phyloP scores from a whole-genome alignment of 495 filamentous ascomycete genomes.

The Chaetomium cochliodes region DNA sequence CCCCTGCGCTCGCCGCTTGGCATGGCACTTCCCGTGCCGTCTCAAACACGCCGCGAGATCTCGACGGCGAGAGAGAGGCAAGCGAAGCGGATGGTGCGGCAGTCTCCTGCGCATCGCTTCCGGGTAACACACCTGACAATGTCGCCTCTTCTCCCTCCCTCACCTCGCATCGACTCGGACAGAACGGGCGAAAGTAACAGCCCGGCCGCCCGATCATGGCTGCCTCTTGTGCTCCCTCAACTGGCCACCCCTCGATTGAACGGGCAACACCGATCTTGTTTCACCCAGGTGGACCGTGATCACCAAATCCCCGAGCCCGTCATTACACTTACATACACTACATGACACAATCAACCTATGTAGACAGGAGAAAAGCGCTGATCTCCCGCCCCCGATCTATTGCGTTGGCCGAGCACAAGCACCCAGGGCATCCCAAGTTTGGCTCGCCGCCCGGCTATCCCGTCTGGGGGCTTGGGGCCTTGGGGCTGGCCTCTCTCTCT shows the following conservation, averaged over 20 bases:
- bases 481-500: too few species aligned
- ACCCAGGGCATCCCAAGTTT: too few species aligned
- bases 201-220: not conserved
- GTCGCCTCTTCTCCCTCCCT: too few species aligned
- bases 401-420: not conserved
- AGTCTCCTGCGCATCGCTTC: too few species aligned
- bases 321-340: not conserved
- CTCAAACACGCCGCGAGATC: not conserved
- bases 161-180: too few species aligned
- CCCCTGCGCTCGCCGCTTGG: not conserved
- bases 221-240: not conserved
- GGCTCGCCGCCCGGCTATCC: not conserved
- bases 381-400: conserved; percentile 7
- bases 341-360: not conserved
- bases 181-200: not conserved
- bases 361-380: not conserved
- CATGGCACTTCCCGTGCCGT: not conserved
- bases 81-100: too few species aligned
- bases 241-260: not conserved
- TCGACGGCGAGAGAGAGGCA: not conserved
- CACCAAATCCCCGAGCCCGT: not conserved
- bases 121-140: too few species aligned
- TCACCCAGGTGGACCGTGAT: conserved; percentile 9
- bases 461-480: not conserved
- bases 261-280: conserved; percentile 7